Evolutionary conservation across 2,329 filamentous ascomycete species (phyloP).

Genomic region (Botrytis fabae): DNA sequence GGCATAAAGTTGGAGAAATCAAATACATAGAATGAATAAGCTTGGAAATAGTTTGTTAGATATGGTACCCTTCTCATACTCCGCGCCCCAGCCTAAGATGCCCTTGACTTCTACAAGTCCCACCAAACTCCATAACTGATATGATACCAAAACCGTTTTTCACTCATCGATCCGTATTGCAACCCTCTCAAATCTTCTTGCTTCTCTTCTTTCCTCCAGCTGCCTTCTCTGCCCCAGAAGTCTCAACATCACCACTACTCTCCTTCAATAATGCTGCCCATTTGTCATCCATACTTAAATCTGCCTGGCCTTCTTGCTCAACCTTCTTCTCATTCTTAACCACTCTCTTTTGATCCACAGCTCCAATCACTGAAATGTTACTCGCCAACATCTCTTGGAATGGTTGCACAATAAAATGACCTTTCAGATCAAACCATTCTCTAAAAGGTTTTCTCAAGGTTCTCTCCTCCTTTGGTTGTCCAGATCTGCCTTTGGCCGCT

Average conservation of each 20-base stretch:
- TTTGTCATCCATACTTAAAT: conserved; percentile 38
- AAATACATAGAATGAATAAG: background rate
- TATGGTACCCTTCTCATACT: background rate
- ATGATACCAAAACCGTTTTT: conserved; percentile 4
- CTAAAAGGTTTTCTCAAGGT: conserved; percentile 66
- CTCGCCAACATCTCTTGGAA: conserved; percentile 77
- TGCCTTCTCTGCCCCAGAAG: conserved; percentile 22
- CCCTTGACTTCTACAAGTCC: background rate
- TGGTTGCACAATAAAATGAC: conserved; percentile 70
- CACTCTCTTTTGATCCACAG: conserved; percentile 62
- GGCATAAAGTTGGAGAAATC: background rate
- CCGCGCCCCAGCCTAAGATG: background rate
- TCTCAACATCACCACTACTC: conserved; percentile 30
- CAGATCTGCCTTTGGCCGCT: conserved; percentile 24
- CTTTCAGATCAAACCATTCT: conserved; percentile 73
- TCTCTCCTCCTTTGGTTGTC: conserved; percentile 35
- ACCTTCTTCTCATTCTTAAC: conserved; percentile 32
- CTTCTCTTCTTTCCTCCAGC: conserved; percentile 34
- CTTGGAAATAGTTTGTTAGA: background rate
- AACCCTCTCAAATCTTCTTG: conserved; percentile 35
- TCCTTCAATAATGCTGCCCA: conserved; percentile 39
- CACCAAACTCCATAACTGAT: conserved; percentile 10
- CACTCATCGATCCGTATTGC: background rate
- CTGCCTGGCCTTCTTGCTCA: conserved; percentile 25
- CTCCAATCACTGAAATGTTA: conserved; percentile 65